Evolutionary conservation across 2,329 filamentous ascomycete species (phyloP).

Genomic region (Sporothrix pseudoabietina): DNA sequence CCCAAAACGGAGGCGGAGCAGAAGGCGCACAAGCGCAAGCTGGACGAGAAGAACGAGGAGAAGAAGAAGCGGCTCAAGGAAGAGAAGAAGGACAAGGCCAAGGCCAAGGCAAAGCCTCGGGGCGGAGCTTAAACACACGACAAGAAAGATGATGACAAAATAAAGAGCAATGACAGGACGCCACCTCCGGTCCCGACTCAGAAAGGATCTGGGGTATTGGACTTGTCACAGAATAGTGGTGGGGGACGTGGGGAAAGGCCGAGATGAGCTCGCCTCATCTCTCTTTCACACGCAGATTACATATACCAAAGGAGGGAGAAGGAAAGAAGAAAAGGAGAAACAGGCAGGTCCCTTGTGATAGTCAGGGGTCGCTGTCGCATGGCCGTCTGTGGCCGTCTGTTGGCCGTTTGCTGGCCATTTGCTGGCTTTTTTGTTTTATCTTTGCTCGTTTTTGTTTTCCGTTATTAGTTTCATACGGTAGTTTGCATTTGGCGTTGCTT

Average conservation of each 20-base stretch:
- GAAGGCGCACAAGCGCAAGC: conserved; percentile 83
- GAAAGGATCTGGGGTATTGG: neutral
- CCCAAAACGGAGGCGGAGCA: conserved; percentile 87
- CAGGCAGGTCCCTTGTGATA: conserved; percentile 17
- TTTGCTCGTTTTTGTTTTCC: neutral
- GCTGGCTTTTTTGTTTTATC: neutral
- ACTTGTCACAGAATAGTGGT: neutral
- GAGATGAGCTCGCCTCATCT: conserved; percentile 17
- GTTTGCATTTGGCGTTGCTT: conserved; percentile 23
- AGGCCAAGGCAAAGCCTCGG: conserved; percentile 82
- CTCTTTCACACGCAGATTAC: neutral
- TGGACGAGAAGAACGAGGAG: conserved; percentile 86
- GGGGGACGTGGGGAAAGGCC: conserved; percentile 13
- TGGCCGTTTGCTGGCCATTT: neutral
- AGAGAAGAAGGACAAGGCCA: conserved; percentile 93
- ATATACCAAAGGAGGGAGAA: conserved; percentile 6
- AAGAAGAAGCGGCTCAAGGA: conserved; percentile 96
- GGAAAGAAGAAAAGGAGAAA: neutral
- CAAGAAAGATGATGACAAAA: neutral
- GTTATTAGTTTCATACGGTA: conserved; percentile 6
- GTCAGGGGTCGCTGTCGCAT: conserved; percentile 17
- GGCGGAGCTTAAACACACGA: conserved; percentile 51
- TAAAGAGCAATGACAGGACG: neutral
- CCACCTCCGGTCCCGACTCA: neutral
- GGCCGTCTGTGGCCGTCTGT: neutral